Evolutionary conservation across 352 stramenopile species (phyloP), one percentile per base, ranked within the genome.

Genomic region (Phytophthora fragariae): DNA sequence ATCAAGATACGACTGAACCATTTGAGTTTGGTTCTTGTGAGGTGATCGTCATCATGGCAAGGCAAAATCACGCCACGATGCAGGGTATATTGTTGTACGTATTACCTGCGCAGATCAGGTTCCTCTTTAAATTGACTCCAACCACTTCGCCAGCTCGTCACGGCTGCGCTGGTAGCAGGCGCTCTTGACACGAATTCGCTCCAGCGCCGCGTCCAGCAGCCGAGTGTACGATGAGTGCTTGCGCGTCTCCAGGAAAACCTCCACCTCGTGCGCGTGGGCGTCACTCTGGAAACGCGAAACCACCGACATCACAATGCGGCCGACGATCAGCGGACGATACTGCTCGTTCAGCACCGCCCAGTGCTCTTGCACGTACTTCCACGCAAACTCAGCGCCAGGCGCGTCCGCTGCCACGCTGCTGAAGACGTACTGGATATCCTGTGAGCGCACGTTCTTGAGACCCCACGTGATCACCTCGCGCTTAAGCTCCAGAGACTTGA

Each of bases 371-470:
- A 97, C 73, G 66, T 95, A 96, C 59, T 86, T 41, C 91, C 89
- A 96, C 27, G 84, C 80, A 24, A 86, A 77, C 24, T 70, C 61
- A 1, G 85, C 83, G 35, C 83, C 90, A 24, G 68, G 69, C 29
- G 75, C 73, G 58, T 95, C 87, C 19, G 76, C 70, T 1, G 86
- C 84, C n/a, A 97, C 86, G 53, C 88, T 92, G 44, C 65, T 76
- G 55, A 97, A 95, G 2, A 90, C 64, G 67, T 89, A 92, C 64
- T 93, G 82, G 54, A 92, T 96, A 69, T 97, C 89, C 75, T 97
- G 89, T 41, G 81, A 89, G 21, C 88, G 86, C n/a, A 97, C 89
- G 60, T 53, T 80, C 68, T 82, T 81, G 24, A 92, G 68, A 8
- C 82, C 76, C 83, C 87, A 97, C 47, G 86, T 62, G 46, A 97